Percentiles rank a stretch among this genome's conserved stretches.
Conservation (phyloP, 2,329 filamentous ascomycete species). For the Aspergillus pseudoviridinutans region DNA sequence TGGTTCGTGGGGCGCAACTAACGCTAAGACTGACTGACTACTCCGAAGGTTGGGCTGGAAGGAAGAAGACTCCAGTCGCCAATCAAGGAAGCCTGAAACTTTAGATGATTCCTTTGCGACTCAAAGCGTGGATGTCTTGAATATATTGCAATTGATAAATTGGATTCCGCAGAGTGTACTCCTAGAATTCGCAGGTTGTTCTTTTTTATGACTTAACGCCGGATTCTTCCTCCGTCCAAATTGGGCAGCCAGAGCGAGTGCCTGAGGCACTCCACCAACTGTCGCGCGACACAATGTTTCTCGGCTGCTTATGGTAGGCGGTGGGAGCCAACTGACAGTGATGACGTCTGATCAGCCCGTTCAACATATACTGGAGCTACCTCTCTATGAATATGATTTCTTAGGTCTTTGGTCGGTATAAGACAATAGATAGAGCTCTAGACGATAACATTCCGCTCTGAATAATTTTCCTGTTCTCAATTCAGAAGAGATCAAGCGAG, state of each 20-base stretch:
- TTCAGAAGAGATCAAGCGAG: conserved; percentile 3
- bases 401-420: conserved; percentile 12
- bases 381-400: not conserved
- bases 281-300: not conserved
- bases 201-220: not conserved
- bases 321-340: not conserved
- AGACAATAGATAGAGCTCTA: not conserved
- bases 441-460: not conserved
- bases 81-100: not conserved
- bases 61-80: not conserved
- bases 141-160: not conserved
- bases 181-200: not conserved
- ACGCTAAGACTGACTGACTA: not conserved
- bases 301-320: not conserved
- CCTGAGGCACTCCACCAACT: not conserved
- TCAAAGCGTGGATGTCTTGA: not conserved
- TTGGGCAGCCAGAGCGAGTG: not conserved
- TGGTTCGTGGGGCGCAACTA: not conserved
- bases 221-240: not conserved
- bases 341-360: not conserved
- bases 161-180: not conserved
- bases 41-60: not conserved
- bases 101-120: not conserved
- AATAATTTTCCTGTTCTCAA: not conserved
- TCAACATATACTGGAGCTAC: no score